Evolutionary conservation across 2,329 filamentous ascomycete genomes (phyloP), one percentile per base, ranked within the genome.

Genomic region (Aspergillus unguis): DNA sequence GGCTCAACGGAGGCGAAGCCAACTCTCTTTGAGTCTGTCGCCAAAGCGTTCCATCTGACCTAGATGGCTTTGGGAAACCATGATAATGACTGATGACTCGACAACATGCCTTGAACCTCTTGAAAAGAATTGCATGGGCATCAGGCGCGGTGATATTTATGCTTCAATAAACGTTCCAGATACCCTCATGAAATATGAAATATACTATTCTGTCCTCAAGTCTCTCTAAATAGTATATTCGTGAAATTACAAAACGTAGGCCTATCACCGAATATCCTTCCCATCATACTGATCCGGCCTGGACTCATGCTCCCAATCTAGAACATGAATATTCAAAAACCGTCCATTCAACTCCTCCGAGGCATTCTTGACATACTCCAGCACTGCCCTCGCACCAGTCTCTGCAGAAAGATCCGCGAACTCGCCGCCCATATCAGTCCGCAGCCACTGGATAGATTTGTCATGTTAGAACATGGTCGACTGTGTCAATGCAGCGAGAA

Each of bases 331-430:
- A 41, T 75, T 74, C 10, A 70, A 27, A 40, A 82, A 85, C 56
- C 75, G 81, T 9, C 77, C 77, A 56, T 70, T 76, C 29, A 71
- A 68, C 48, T 71, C 66, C 3, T 71, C 67, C 0, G 65, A 72
- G 6, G 69, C 59, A 26, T 48, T 63, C 11, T 76, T 58, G 1
- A 85, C 66, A 54, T 83, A 80, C 1, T 71, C 66, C 35, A 73
- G 57, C 4, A 73, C 63, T 1, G 66, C 69, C 5, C 69, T 62
- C 0, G 71, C 70, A 4, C 77, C 75, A 1, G 65, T 60, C 23
- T 73, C 69, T 2, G 73, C 65, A 0, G 69, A 61, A 2, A 80
- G 61, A 57, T 80, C 75, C 4, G 77, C 77, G 6, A 60, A 43
- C 0, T 64, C 45, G 23, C 68, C 64, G 8, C 75, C 75, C 23